Base-by-base conservation (phyloP, 352 stramenopile genomes). In the Saprolegnia diclina region DNA sequence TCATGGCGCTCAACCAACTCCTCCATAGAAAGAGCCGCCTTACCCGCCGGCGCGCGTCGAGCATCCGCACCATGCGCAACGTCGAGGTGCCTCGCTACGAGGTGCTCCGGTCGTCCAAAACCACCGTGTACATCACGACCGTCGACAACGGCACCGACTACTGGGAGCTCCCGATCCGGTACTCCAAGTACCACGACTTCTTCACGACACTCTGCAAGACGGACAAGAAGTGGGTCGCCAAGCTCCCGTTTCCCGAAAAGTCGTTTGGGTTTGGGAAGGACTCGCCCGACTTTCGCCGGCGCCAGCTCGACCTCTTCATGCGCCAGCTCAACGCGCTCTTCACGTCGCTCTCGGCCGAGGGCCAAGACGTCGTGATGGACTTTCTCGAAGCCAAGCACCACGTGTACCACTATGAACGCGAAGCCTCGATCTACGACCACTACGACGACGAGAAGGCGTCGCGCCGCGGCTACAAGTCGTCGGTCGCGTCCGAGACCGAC, bases 231-330 rank as follows among this genome's bases (percentile, higher is more conserved):
- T 52, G 53, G n/a, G 32, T 69, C 16, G 19, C 14, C 45, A 61
- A 69, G 42, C 50, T 69, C n/a, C 63, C 63, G 7, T 69, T 69
- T 45, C 63, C 63, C 1, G 37, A 24, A n/a, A 69, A 69, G 40
- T 52, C 53, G 21, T 61, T 69, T n/a, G 52, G 52, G 3, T 69
- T 69, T 40, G 24, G 42, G 18, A 69, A 69, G 22, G 42, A 69
- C 14, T 69, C 63, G 29, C 63, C 63, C 13, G 26, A 69, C n/a
- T 38, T 62, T 38, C 63, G 63, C 13, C 45, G 37, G 21, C 32
- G 54, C n/a, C 19, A 69, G 45, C 50, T 69, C 26, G 46, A 69
- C 38, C 44, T 61, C 18, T 69, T 69, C 54, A 52, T 69, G 45
- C 18, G 22, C 13, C 63, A 69, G 21, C 32, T 69, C n/a, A 52